phyloP scores from a whole-genome alignment of 352 stramenopile species.

The Globisporangium orthogonon region DNA sequence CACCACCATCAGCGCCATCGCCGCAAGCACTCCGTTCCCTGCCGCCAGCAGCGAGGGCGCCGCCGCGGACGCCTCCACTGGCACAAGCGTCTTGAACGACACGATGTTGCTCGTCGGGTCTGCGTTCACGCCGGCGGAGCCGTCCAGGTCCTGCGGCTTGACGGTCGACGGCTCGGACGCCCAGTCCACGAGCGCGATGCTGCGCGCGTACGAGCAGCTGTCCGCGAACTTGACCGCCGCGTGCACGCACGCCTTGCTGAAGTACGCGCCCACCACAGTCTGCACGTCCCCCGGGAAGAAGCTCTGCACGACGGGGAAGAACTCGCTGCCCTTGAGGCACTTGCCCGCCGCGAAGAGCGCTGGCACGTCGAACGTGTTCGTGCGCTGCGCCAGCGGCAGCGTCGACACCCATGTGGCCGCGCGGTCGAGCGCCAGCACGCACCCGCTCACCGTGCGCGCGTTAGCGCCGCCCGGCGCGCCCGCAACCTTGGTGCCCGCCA shows the following conservation, averaged over 20 bases:
- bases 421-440: conserved; percentile 40
- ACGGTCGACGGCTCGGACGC: conserved; percentile 27
- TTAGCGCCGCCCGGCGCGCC: conserved; percentile 14
- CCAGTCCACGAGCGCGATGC: conserved; percentile 39
- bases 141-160: conserved; percentile 8
- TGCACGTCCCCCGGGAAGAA: conserved; percentile 26
- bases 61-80: conserved; percentile 1
- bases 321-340: conserved; percentile 26
- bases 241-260: conserved; percentile 42
- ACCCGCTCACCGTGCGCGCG: conserved; percentile 30
- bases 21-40: too few relatives aligned
- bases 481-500: conserved; percentile 14
- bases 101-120: conserved; percentile 12
- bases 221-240: conserved; percentile 45
- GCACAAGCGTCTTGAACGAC: conserved; percentile 6
- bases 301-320: conserved; percentile 11
- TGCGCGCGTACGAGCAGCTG: conserved; percentile 16
- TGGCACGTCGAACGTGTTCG: conserved; percentile 23
- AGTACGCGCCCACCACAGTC: conserved; percentile 23
- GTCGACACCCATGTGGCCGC: conserved; percentile 35
- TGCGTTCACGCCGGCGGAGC: background rate
- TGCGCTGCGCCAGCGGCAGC: conserved; percentile 26
- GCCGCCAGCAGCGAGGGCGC: too few relatives aligned
- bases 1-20: too few relatives aligned
- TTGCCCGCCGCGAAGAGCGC: conserved; percentile 31